Evolutionary conservation across 371 early-diverging fungal species (phyloP).

Genomic region (Mucor racemosus): DNA sequence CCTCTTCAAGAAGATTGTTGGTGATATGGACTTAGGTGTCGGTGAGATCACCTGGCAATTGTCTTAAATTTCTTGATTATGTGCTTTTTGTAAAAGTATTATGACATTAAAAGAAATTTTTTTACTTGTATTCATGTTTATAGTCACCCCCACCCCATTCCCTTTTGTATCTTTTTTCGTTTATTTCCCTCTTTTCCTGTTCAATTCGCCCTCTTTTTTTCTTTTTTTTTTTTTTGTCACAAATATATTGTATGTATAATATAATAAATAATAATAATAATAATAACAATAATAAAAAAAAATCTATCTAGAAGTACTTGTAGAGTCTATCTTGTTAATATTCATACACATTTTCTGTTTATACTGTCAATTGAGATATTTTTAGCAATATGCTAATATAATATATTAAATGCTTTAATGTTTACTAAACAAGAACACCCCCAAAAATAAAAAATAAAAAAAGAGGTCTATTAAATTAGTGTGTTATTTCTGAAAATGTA

Average conservation of each 20-base stretch:
- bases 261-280: constrained; percentile 5
- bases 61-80: constrained; percentile 11
- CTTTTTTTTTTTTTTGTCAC: constrained; percentile 6
- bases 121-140: constrained; percentile 5
- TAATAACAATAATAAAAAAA: too few relatives aligned
- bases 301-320: not conserved
- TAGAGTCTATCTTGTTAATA: too few relatives aligned
- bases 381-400: not conserved
- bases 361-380: not conserved
- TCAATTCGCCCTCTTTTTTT: constrained; percentile 2
- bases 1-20: constrained; percentile 52
- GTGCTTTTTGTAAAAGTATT: constrained; percentile 1
- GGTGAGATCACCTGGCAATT: constrained; percentile 27
- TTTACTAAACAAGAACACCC: not conserved
- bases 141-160: not conserved
- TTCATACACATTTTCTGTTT: not conserved
- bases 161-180: not conserved
- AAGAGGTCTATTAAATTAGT: not conserved
- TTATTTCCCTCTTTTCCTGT: not conserved
- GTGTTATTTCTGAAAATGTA: not conserved
- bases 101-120: not conserved
- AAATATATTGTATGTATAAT: constrained; percentile 4
- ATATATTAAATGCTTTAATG: not conserved
- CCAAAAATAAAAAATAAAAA: too few relatives aligned
- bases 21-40: constrained; percentile 30